phyloP scores from a whole-genome alignment of 306 rosid species.

The Geum urbanum region DNA sequence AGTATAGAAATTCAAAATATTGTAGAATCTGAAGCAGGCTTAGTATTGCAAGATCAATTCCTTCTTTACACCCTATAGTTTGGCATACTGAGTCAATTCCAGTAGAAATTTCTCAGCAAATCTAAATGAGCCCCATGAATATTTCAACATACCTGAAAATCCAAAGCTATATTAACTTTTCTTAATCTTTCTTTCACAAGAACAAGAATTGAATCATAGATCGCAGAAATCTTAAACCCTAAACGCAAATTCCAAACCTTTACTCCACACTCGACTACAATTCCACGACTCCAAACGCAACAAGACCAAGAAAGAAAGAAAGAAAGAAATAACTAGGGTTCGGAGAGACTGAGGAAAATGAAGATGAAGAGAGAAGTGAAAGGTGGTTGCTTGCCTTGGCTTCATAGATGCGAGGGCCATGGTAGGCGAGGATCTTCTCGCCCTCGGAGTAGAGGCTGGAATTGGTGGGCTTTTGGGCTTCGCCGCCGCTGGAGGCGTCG shows the following conservation, averaged over 20 bases:
- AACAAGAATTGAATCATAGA: not conserved
- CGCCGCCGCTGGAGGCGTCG: constrained; percentile 63
- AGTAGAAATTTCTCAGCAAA: not conserved
- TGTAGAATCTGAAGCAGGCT: not conserved
- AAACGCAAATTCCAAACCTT: constrained; percentile 21
- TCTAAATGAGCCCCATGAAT: not conserved
- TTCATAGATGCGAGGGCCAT: constrained; percentile 91
- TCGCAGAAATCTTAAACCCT: constrained; percentile 27
- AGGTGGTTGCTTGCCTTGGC: constrained; percentile 54
- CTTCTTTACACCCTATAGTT: not conserved
- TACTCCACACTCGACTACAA: not conserved
- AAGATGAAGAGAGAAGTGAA: not conserved
- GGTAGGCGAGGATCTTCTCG: constrained; percentile 86
- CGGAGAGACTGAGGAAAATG: not conserved
- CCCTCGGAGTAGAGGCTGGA: constrained; percentile 54
- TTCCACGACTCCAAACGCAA: not conserved
- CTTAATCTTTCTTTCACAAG: not conserved
- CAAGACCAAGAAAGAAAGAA: constrained; percentile 3
- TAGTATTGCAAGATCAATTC: not conserved
- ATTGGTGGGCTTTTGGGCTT: constrained; percentile 39
- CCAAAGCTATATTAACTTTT: not conserved
- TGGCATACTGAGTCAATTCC: not conserved
- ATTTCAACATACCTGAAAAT: not conserved
- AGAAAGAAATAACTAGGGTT: not conserved
- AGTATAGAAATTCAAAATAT: not conserved